Percentiles rank a stretch among this genome's conserved stretches.
Evolutionary conservation across 441 rosid genomes (phyloP).

Genomic region (Arabidopsis hybrid): DNA sequence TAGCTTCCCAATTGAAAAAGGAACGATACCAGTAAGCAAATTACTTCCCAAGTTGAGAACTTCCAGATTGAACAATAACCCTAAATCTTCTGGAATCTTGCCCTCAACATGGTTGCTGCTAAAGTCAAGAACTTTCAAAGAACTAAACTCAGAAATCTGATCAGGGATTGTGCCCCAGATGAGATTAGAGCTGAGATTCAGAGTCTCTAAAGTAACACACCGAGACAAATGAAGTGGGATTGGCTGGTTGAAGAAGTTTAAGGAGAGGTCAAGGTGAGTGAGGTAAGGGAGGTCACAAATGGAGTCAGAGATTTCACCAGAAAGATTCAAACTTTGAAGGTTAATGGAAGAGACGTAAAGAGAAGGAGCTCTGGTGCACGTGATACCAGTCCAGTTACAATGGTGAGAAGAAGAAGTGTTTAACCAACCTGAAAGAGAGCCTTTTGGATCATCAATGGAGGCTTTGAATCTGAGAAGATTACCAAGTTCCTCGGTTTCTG

Average conservation of each 20-base stretch:
- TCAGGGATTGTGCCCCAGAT: constrained; percentile 95
- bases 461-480: constrained; percentile 72
- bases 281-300: constrained; percentile 67
- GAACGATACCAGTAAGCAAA: constrained; percentile 63
- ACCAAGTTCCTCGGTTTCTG: constrained; percentile 62
- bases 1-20: constrained; percentile 58
- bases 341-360: constrained; percentile 67
- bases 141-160: constrained; percentile 75
- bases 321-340: constrained; percentile 84
- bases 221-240: constrained; percentile 80
- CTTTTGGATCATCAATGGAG: constrained; percentile 71
- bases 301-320: constrained; percentile 83
- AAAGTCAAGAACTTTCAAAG: constrained; percentile 73
- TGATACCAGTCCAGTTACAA: constrained; percentile 92
- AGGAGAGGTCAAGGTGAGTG: constrained; percentile 75
- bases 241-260: constrained; percentile 79
- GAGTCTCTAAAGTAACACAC: constrained; percentile 72
- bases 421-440: constrained; percentile 79
- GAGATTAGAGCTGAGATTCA: constrained; percentile 87
- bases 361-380: constrained; percentile 59
- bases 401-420: constrained; percentile 59
- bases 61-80: constrained; percentile 56
- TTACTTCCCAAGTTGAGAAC: constrained; percentile 72
- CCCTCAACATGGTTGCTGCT: constrained; percentile 76
- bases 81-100: constrained; percentile 62